Evolutionary conservation across 192 early-diverging fungal genomes (phyloP).

Genomic region (Backusella tuberculispora): DNA sequence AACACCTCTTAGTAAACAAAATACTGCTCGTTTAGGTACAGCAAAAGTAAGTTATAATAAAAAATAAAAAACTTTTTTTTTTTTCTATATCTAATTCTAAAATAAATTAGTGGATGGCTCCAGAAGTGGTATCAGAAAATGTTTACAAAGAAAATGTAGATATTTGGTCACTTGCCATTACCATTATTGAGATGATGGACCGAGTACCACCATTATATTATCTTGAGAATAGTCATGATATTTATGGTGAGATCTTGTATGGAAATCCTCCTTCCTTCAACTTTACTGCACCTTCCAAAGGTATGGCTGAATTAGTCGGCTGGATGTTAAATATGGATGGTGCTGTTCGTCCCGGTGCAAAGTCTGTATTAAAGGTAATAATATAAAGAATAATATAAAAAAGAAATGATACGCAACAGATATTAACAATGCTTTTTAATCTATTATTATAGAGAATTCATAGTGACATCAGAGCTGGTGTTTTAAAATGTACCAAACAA

Average conservation of each 20-base stretch:
- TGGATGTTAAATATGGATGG: constrained; percentile 38
- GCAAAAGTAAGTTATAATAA: constrained; percentile 29
- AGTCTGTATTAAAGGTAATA: constrained; percentile 30
- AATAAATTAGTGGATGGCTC: constrained; percentile 50
- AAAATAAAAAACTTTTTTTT: too few relatives aligned
- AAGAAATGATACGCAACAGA: neutral
- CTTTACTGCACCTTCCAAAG: constrained; percentile 33
- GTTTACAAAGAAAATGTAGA: constrained; percentile 52
- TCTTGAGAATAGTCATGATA: constrained; percentile 38
- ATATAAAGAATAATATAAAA: neutral
- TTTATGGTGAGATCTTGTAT: constrained; percentile 40
- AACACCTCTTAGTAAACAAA: constrained; percentile 30
- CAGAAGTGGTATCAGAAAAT: constrained; percentile 46
- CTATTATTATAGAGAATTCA: constrained; percentile 11
- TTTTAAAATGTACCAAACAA: constrained; percentile 34
- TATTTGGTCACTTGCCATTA: constrained; percentile 53
- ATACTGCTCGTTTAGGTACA: constrained; percentile 37
- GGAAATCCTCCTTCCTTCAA: constrained; percentile 34
- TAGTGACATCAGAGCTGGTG: constrained; percentile 23
- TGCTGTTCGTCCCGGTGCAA: constrained; percentile 29
- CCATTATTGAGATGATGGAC: constrained; percentile 50
- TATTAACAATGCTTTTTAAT: neutral
- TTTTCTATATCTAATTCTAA: neutral
- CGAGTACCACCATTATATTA: constrained; percentile 47
- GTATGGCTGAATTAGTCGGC: constrained; percentile 25